Conservation (phyloP, 176 grass and related monocot genomes). For the Paspalum notatum region DNA sequence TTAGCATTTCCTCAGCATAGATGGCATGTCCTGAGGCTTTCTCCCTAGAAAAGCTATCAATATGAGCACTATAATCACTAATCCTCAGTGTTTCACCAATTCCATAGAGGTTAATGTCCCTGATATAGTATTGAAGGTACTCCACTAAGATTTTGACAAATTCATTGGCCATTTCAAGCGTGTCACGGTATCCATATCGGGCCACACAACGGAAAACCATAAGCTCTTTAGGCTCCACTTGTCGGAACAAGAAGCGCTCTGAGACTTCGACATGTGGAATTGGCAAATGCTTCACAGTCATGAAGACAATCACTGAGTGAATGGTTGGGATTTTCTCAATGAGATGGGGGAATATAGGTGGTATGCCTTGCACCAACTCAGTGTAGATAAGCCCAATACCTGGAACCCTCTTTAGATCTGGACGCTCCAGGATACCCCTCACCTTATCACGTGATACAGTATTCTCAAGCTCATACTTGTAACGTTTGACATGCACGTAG, state of each 20-base stretch:
- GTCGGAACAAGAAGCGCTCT: slow-evolving; percentile 75
- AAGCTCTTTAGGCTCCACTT: slow-evolving; percentile 49
- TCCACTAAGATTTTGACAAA: slow-evolving; percentile 56
- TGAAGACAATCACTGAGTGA: slow-evolving; percentile 61
- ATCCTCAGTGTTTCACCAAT: slow-evolving; percentile 17
- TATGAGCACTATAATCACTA: slow-evolving; percentile 23
- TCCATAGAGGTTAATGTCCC: slow-evolving; percentile 49
- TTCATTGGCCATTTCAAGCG: slow-evolving; percentile 42
- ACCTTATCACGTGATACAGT: slow-evolving; percentile 45
- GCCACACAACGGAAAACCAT: slow-evolving; percentile 72
- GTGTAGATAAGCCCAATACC: slow-evolving; percentile 75
- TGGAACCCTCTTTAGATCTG: slow-evolving; percentile 49
- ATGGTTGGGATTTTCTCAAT: slow-evolving; percentile 65
- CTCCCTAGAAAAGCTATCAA: slow-evolving; percentile 26
- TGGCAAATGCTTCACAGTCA: slow-evolving; percentile 67
- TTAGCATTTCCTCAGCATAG: slow-evolving; percentile 49
- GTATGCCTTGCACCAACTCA: slow-evolving; percentile 77
- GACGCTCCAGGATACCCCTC: slow-evolving; percentile 24
- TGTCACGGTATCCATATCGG: slow-evolving; percentile 72
- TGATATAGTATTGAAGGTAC: slow-evolving; percentile 56
- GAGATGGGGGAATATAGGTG: slow-evolving; percentile 74
- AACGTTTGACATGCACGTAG: slow-evolving; percentile 69
- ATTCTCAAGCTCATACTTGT: slow-evolving; percentile 63
- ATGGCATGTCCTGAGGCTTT: slow-evolving; percentile 16
- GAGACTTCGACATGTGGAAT: slow-evolving; percentile 45